Evolutionary conservation across 805 yeast genomes (phyloP).

Genomic region (Pichia thaimueangensis): DNA sequence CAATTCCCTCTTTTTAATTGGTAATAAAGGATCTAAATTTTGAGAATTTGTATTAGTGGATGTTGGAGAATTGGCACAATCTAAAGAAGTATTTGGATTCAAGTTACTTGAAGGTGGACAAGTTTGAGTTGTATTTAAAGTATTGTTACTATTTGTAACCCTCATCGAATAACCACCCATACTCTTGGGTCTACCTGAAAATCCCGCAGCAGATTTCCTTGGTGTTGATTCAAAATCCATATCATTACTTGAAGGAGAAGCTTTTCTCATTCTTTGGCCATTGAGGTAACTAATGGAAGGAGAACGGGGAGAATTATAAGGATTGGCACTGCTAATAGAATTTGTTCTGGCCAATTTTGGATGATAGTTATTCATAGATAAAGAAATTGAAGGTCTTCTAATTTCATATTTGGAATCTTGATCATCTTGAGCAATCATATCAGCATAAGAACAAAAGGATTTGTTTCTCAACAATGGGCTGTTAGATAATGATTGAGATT

Average conservation of each 20-base stretch:
- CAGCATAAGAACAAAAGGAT: constrained; percentile 72
- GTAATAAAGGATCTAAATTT: constrained; percentile 18
- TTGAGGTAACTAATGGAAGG: constrained; percentile 9
- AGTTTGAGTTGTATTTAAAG: no score
- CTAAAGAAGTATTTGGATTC: no score
- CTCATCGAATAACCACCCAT: constrained; percentile 3
- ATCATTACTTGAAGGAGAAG: no score
- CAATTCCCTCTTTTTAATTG: constrained; percentile 1
- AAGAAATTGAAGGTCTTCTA: constrained; percentile 54
- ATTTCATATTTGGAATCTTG: constrained; percentile 32
- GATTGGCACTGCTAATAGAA: constrained; percentile 17
- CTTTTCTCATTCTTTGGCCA: neutral
- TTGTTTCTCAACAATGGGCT: constrained; percentile 22
- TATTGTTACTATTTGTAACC: neutral
- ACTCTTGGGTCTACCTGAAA: constrained; percentile 15
- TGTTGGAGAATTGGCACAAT: constrained; percentile 12
- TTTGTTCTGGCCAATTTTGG: constrained; percentile 25
- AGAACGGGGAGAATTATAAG: constrained; percentile 17
- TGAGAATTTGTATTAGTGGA: constrained; percentile 7
- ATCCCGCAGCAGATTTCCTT: neutral
- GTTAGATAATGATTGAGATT: constrained; percentile 1
- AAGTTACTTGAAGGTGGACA: no score
- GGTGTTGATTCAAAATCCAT: neutral
- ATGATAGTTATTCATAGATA: constrained; percentile 36
- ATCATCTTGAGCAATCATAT: constrained; percentile 65